These are phyloP conservation scores for Coffea eugenioides DNA, from an alignment of 257 asterid genomes.

Conservation along the genomic window DNA sequence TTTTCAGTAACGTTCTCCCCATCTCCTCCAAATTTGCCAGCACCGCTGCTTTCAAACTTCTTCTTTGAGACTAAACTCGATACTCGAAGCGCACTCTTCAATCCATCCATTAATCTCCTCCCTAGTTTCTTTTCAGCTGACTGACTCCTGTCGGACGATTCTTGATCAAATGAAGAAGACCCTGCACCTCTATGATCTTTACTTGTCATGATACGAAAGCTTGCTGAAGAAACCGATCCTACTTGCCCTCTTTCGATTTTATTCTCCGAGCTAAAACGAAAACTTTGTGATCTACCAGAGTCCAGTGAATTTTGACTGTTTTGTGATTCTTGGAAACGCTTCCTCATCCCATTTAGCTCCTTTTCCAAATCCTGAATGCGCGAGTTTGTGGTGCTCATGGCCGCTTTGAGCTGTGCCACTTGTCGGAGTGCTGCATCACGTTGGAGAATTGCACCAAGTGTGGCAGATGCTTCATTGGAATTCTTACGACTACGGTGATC, in stretches of 20 bases:
- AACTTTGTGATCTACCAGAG: constrained; percentile 55
- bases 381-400: constrained; percentile 60
- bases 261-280: constrained; percentile 48
- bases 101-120: constrained; percentile 53
- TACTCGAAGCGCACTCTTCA: constrained; percentile 55
- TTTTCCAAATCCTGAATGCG: constrained; percentile 60
- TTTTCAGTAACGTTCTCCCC: constrained; percentile 1
- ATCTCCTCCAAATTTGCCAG: constrained; percentile 2
- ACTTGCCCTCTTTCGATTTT: constrained; percentile 58
- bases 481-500: constrained; percentile 20
- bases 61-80: constrained; percentile 37
- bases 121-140: constrained; percentile 40
- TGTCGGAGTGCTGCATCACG: constrained; percentile 72
- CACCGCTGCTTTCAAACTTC: constrained; percentile 33
- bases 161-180: constrained; percentile 40
- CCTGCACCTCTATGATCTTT: constrained; percentile 18
- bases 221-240: constrained; percentile 65
- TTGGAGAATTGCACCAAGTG: constrained; percentile 65
- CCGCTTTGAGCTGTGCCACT: constrained; percentile 58
- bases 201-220: constrained; percentile 30
- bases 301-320: constrained; percentile 14
- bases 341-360: constrained; percentile 59
- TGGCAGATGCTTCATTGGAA: constrained; percentile 31
- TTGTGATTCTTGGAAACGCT: constrained; percentile 41
- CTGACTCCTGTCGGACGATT: constrained; percentile 28